Conservation (phyloP, 2,329 filamentous ascomycete genomes). For the Talaromyces piceae region DNA sequence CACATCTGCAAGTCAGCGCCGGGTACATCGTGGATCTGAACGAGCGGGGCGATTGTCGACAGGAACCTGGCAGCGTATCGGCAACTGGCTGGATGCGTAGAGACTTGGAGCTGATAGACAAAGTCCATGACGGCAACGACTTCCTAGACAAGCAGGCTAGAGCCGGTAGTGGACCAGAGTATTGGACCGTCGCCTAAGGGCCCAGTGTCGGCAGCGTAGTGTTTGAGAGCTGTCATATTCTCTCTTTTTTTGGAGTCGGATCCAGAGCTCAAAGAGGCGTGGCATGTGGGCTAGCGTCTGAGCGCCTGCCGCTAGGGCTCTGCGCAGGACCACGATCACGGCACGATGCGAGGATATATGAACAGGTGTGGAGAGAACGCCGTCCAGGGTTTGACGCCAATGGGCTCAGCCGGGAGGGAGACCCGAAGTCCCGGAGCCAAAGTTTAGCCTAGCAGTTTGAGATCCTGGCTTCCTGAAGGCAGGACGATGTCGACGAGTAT, state of each 20-base stretch:
- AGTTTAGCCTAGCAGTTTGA: not conserved
- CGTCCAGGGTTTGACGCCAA: not conserved
- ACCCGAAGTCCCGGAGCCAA: not conserved
- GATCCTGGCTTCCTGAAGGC: not conserved
- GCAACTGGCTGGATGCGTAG: conserved; percentile 3
- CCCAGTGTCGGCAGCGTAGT: not conserved
- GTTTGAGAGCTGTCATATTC: conserved; percentile 14
- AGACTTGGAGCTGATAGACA: not conserved
- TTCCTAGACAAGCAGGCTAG: not conserved
- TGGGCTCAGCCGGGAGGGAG: not conserved
- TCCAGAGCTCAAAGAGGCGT: not conserved
- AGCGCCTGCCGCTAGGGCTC: conserved; percentile 6
- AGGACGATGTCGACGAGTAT: not conserved
- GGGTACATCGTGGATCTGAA: conserved; percentile 6
- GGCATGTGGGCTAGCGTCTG: conserved; percentile 3
- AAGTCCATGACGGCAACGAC: not conserved
- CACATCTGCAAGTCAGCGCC: conserved; percentile 5
- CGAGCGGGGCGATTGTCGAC: not conserved
- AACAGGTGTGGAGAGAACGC: not conserved
- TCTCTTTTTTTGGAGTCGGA: not conserved
- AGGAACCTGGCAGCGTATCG: conserved; percentile 3
- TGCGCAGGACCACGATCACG: conserved; percentile 1
- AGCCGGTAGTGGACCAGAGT: not conserved
- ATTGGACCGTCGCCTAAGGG: not conserved
- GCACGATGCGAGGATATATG: not conserved